Evolutionary conservation across 1,284 basidiomycete species (phyloP).

Genomic region (Afroboletus lepidellus): DNA sequence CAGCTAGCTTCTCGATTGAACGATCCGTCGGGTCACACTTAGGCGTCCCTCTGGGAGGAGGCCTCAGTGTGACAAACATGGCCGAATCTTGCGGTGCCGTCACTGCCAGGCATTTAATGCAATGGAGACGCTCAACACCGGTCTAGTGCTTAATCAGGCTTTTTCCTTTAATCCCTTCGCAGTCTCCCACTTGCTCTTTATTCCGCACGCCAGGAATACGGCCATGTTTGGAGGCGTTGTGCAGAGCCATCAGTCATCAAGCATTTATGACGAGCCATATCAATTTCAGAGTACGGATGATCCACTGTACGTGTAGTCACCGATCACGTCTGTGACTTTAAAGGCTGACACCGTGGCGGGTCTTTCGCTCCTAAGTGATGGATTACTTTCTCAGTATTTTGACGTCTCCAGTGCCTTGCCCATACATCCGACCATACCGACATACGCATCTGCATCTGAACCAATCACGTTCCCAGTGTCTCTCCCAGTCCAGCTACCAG

Average conservation of each 20-base stretch:
- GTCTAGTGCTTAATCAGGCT: neutral
- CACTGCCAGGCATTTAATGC: constrained; percentile 7
- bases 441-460: neutral
- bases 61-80: constrained; percentile 1
- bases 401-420: neutral
- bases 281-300: neutral
- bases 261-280: neutral
- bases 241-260: neutral
- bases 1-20: neutral
- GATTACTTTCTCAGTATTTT: constrained; percentile 15
- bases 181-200: neutral
- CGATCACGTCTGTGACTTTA: neutral
- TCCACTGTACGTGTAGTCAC: constrained; percentile 13
- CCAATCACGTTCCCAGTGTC: too few relatives aligned
- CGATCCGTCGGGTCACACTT: neutral
- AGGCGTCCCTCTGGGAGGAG: neutral
- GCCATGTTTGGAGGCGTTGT: neutral
- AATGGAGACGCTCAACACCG: neutral
- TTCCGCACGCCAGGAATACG: neutral
- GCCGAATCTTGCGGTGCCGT: neutral
- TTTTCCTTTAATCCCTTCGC: constrained; percentile 8
- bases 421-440: neutral
- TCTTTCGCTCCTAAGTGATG: constrained; percentile 13
- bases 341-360: neutral
- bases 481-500: neutral